phyloP scores from a whole-genome alignment of 1,284 basidiomycete genomes.

The Malassezia japonica region DNA sequence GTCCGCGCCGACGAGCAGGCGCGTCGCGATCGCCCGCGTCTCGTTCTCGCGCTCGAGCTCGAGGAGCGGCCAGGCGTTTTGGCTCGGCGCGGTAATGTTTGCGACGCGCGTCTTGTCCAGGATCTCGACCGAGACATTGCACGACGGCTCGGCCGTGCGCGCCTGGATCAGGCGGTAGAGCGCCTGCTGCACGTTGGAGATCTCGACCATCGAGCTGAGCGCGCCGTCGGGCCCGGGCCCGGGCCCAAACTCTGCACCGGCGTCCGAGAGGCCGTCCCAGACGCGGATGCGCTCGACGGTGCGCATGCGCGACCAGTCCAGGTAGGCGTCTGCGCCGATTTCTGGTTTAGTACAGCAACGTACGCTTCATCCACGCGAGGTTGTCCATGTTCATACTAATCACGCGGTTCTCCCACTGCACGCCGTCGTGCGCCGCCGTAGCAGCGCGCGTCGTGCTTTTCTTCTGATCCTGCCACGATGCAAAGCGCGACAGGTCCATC shows the following conservation, averaged over 20 bases:
- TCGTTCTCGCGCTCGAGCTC: slow-evolving; percentile 11
- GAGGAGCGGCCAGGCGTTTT: slow-evolving; percentile 29
- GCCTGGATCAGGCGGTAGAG: slow-evolving; percentile 29
- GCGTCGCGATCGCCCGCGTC: slow-evolving; percentile 2
- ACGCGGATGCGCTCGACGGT: slow-evolving; percentile 38
- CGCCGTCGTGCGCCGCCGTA: slow-evolving; percentile 17
- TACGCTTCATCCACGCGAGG: slow-evolving; percentile 31
- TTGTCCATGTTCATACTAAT: slow-evolving; percentile 42
- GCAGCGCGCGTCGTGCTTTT: slow-evolving; percentile 2
- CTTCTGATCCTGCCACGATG: slow-evolving; percentile 23
- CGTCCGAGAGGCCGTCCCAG: slow-evolving; percentile 43
- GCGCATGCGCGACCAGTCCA: slow-evolving; percentile 27
- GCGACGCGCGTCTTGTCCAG: slow-evolving; percentile 63
- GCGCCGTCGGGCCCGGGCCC: slow-evolving; percentile 16
- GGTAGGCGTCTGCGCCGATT: slow-evolving; percentile 32
- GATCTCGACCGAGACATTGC: slow-evolving; percentile 53
- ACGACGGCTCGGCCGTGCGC: slow-evolving; percentile 3
- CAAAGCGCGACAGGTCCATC: slow-evolving; percentile 23
- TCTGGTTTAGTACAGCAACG: neutral
- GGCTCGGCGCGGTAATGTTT: slow-evolving; percentile 53
- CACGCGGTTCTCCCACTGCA: slow-evolving; percentile 44
- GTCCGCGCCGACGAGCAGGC: slow-evolving; percentile 75
- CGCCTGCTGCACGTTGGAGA: slow-evolving; percentile 44
- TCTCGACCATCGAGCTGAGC: slow-evolving; percentile 42
- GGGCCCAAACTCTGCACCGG: slow-evolving; percentile 37